Base-by-base conservation (phyloP, 257 asterid species). In the Dorcoceras hygrometricum region DNA sequence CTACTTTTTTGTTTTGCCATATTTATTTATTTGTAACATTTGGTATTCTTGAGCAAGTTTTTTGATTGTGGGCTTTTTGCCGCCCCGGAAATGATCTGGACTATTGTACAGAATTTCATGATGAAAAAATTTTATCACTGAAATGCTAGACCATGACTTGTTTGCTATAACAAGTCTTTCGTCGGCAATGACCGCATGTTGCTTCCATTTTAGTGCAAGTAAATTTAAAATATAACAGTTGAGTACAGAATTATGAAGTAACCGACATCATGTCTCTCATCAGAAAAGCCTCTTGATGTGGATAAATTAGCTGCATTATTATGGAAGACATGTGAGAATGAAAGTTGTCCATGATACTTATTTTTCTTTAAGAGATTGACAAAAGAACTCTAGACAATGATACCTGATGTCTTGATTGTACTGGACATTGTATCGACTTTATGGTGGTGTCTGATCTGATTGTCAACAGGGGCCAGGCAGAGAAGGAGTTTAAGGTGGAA, bases 401-500 rank as follows among this genome's bases (percentile, higher is more conserved):
- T 36, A 36, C 16, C 18, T 36, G 48, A 36, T 11, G 18, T 1
- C 18, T 36, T 10, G n/a, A 36, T 36, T 36, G 48, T 36, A 36
- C 36, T 31, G 36, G 36, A 8, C 36, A 31, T n/a, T n/a, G n/a
- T n/a, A n/a, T n/a, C n/a, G n/a, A n/a, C n/a, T n/a, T n/a, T n/a
- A n/a, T n/a, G n/a, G n/a, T 32, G 39, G 3, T 32, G 39, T 32
- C 39, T 8, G 39, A 32, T 32, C 39, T 34, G 43, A 32, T 70
- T 72, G 66, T 71, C 32, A 28, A 31, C 75, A 94, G 99, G 91
- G 99, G 99, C 32, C 99, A 94, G 79, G 97, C 96, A 39, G 96
- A 87, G 86, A 85, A 85, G 79, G 99, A 94, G 76, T 90, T 94
- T 66, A 94, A 84, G 80, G 97, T 90, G 69, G 97, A 94, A 81